Evolutionary conservation across 2,329 filamentous ascomycete species (phyloP), one percentile per base, ranked within the genome.

Genomic region (Monosporascus sp.): DNA sequence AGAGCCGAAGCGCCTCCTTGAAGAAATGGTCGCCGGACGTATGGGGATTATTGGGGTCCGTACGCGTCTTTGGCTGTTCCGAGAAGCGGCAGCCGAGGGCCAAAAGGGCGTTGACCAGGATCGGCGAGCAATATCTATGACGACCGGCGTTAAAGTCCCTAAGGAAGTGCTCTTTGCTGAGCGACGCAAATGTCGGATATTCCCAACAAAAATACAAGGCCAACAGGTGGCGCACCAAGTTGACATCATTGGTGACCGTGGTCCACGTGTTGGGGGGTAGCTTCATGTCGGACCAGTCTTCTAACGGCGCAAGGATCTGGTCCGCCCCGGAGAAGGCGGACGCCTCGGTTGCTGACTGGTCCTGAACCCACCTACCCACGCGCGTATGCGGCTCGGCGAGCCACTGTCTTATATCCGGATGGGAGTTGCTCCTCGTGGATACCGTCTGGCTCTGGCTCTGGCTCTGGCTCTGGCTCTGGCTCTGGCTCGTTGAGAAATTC

Each of bases 11-110:
- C 7, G 83, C 79, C 65, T 91, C 87, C 50, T 82, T 81, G 67
- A 89, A 90, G 69, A 90, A 91, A 64, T 88, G 82, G 56, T 90
- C 84, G 5, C 88, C 87, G 1, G 86, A 84, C 0, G 84, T 83
- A 53, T 80, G 79, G 3, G 84, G 78, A 61, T 88, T 80, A 58
- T 75, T 72, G 0, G 82, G 78, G 53, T 85, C 77, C n/a, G 78
- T 80, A 39, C 85, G 80, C 11, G 84, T 86, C 62, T 78, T 78
- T 18, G 80, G 79, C 37, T 84, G 80, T 49, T 79, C 82, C 1
- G 87, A 89, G 59, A 88, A 86, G 49, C 85, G 81, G 61, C 86
- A 89, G 2, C 83, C 85, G 35, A 87, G 71, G 9, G 86, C 82
- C 2, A 86, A 73, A 27, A 88, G 72, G 5, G 83, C 82, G 55